These are phyloP conservation scores for Hypoxylon lienhwacheense DNA, from an alignment of 495 filamentous ascomycete genomes.

Conservation along the genomic window DNA sequence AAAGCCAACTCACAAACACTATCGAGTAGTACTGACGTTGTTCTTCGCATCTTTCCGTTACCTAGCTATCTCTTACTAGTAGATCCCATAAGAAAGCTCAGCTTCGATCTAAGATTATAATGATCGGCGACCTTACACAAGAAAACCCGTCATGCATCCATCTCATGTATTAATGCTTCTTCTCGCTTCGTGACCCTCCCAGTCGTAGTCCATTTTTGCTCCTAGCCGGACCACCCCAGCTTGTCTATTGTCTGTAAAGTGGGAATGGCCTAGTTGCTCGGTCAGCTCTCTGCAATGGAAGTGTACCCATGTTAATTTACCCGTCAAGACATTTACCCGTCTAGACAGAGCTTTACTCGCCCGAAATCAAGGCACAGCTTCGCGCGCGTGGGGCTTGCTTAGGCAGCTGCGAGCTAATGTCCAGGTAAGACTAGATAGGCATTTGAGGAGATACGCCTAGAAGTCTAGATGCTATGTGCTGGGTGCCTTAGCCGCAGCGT, in stretches of 20 bases:
- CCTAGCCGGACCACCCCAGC: background rate
- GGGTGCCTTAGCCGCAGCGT: slow-evolving; percentile 9
- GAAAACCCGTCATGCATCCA: slow-evolving; percentile 13
- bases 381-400: slow-evolving; percentile 4
- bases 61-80: slow-evolving; percentile 6
- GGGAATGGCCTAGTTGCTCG: no score
- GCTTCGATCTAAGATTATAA: slow-evolving; percentile 23
- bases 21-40: slow-evolving; percentile 22
- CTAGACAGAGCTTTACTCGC: slow-evolving; percentile 6
- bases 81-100: slow-evolving; percentile 9
- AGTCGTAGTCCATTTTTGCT: slow-evolving; percentile 3
- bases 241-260: slow-evolving; percentile 9
- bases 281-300: slow-evolving; percentile 1
- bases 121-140: slow-evolving; percentile 29
- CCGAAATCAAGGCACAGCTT: slow-evolving; percentile 17
- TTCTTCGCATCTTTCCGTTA: slow-evolving; percentile 8
- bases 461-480: no score
- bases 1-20: slow-evolving; percentile 19
- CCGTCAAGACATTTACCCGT: slow-evolving; percentile 2
- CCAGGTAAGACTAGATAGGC: slow-evolving; percentile 11
- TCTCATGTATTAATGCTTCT: background rate
- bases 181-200: background rate
- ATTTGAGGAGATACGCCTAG: slow-evolving; percentile 3
- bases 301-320: slow-evolving; percentile 12
- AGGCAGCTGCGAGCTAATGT: slow-evolving; percentile 4